phyloP scores from a whole-genome alignment of 2,329 filamentous ascomycete genomes.

The Pseudocercospora cruenta region DNA sequence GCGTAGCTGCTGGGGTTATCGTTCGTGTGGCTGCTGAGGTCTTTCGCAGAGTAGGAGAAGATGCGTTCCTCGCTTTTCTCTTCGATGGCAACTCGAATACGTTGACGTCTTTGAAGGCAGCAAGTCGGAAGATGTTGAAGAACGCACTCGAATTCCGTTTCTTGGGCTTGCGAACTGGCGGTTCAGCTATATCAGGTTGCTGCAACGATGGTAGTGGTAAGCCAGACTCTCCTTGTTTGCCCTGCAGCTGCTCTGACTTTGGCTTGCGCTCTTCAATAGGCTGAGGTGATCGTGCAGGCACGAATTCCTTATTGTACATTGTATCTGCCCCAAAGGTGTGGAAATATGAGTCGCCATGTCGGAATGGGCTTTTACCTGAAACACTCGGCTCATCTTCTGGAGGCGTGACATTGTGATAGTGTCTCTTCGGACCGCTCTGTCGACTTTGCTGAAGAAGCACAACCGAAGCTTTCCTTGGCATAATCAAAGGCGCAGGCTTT shows the following conservation, averaged over 20 bases:
- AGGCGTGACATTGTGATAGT: slow-evolving; percentile 31
- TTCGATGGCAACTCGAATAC: slow-evolving; percentile 5
- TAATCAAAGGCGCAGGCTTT: neutral
- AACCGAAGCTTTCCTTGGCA: neutral
- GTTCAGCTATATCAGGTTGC: neutral
- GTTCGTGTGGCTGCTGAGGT: neutral
- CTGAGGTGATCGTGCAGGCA: slow-evolving; percentile 14
- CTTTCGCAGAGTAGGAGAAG: neutral
- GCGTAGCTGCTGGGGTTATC: slow-evolving; percentile 10
- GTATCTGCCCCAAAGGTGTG: slow-evolving; percentile 29
- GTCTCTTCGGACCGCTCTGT: slow-evolving; percentile 11
- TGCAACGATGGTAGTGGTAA: neutral
- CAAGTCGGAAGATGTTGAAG: slow-evolving; percentile 26
- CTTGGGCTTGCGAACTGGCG: neutral
- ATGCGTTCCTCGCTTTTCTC: neutral
- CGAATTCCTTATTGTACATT: slow-evolving; percentile 26
- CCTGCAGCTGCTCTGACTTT: neutral
- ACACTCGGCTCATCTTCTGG: slow-evolving; percentile 26
- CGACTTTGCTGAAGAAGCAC: neutral
- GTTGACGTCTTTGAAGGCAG: slow-evolving; percentile 16
- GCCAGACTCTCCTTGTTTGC: neutral
- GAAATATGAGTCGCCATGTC: slow-evolving; percentile 32
- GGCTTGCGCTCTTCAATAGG: slow-evolving; percentile 1
- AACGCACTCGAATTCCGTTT: slow-evolving; percentile 26
- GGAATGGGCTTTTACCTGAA: slow-evolving; percentile 10